Evolutionary conservation across 2,329 filamentous ascomycete species (phyloP), one percentile per base, ranked within the genome.

Genomic region (Thyridium curvatum): DNA sequence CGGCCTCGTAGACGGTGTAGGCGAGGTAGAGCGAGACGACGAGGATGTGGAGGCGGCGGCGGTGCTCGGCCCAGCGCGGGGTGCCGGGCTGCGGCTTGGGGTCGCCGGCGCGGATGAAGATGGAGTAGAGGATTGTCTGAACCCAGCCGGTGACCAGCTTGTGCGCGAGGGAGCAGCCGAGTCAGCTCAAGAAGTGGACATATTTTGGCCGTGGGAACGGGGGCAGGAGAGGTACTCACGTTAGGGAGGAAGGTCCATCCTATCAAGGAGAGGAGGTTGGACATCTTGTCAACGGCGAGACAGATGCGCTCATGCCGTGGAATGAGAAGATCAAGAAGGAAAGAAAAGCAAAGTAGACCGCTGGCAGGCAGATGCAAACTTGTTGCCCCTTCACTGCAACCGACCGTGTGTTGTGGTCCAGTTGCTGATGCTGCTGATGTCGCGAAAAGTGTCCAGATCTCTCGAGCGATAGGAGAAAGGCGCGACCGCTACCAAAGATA

Each of bases 1-100:
- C 86, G 53, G 88, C 84, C 65, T 97, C 91, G 66, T 90, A 93
- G 52, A 97, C 79, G 34, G 89, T 95, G 71, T 95, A 96, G 47
- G 84, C 65, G 30, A 97, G 85, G 66, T 97, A 98, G 44, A 77
- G 66, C 35, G 83, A 70, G 37, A 97, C 83, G 53, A 97, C 86
- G 50, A 83, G 69, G 55, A 91, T 83, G 59, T 93, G 82, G 58
- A 96, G 91, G 51, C 80, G 77, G 41, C 85, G 84, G 43, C 88
- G 83, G 66, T 97, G 86, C 41, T 74, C 72, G 46, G 74, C 70
- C 59, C 78, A 86, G 48, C 80, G 80, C 3, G 79, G 72, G n/a
- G 74, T 71, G 59, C 86, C 77, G 29, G 84, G 77, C 41, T 65
- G 77, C 2, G 84, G 91, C 43, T 84, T 86, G 12, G 86, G 85